Percentiles rank a stretch among this genome's conserved stretches.
These are phyloP conservation scores for Solanum chaucha DNA, from an alignment of 257 asterid genomes.

Conservation along the genomic window DNA sequence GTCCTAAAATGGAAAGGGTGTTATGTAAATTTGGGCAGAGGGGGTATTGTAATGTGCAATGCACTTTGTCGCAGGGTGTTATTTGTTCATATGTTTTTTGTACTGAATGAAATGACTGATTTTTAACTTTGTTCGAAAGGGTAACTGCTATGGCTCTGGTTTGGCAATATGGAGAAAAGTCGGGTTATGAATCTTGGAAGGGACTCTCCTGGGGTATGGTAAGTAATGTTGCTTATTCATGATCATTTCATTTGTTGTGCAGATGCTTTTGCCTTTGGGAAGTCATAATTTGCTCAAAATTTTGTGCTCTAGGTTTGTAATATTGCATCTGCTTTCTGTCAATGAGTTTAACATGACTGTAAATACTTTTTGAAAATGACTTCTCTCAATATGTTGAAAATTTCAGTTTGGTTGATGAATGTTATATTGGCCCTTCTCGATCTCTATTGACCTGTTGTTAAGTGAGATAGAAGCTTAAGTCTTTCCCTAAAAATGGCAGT, in stretches of 20 bases:
- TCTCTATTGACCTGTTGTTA: neutral
- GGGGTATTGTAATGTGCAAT: neutral
- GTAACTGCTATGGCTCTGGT: slow-evolving; percentile 89
- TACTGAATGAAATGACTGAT: neutral
- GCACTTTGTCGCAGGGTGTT: neutral
- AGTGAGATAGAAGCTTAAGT: neutral
- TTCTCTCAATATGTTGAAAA: neutral
- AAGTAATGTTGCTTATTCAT: slow-evolving; percentile 9
- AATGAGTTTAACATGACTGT: neutral
- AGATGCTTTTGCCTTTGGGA: neutral
- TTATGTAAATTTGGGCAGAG: neutral
- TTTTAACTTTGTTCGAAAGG: slow-evolving; percentile 26
- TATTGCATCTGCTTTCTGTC: neutral
- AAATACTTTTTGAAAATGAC: neutral
- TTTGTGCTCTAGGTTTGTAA: neutral
- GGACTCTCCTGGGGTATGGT: slow-evolving; percentile 99
- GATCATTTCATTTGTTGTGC: neutral
- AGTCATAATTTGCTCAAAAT: neutral
- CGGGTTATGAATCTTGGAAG: slow-evolving; percentile 92
- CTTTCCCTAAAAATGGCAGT: neutral
- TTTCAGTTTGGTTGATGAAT: neutral
- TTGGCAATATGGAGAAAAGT: slow-evolving; percentile 86
- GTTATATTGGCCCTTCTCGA: neutral
- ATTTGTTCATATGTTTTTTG: neutral
- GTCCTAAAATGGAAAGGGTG: neutral